Evolutionary conservation across 345 rosid genomes (phyloP).

Genomic region (Capsella bursapastoris): DNA sequence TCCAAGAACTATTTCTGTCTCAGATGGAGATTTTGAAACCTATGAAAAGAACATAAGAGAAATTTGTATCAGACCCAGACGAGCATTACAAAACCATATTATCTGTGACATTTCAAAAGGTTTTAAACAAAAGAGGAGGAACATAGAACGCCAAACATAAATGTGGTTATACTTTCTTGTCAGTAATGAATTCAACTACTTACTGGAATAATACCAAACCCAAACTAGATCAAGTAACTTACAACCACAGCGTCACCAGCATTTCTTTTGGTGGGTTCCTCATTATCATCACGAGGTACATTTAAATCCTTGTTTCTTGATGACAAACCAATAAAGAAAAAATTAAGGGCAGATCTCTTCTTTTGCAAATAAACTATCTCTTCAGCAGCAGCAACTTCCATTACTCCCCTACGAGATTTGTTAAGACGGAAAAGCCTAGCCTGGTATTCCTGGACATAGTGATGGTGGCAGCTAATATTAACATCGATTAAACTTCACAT

Average conservation of each 20-base stretch:
- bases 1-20: slow-evolving; percentile 86
- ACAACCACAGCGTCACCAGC: slow-evolving; percentile 73
- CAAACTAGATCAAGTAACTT: slow-evolving; percentile 45
- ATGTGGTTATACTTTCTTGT: slow-evolving; percentile 19
- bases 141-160: slow-evolving; percentile 1
- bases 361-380: slow-evolving; percentile 76
- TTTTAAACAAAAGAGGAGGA: not conserved
- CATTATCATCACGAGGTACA: slow-evolving; percentile 46
- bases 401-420: slow-evolving; percentile 67
- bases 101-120: slow-evolving; percentile 6
- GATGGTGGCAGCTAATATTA: slow-evolving; percentile 18
- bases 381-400: slow-evolving; percentile 83
- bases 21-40: slow-evolving; percentile 90
- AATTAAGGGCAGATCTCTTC: slow-evolving; percentile 79
- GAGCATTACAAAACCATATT: slow-evolving; percentile 5
- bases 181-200: not conserved
- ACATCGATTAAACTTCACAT: slow-evolving; percentile 17
- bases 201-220: slow-evolving; percentile 7
- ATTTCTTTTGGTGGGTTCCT: slow-evolving; percentile 66
- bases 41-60: slow-evolving; percentile 37
- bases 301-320: slow-evolving; percentile 51
- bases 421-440: slow-evolving; percentile 87
- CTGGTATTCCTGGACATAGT: slow-evolving; percentile 66
- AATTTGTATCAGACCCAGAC: slow-evolving; percentile 12
- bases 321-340: slow-evolving; percentile 74